Conservation (phyloP, 768 basidiomycete species). For the Coprinellus micaceus region DNA sequence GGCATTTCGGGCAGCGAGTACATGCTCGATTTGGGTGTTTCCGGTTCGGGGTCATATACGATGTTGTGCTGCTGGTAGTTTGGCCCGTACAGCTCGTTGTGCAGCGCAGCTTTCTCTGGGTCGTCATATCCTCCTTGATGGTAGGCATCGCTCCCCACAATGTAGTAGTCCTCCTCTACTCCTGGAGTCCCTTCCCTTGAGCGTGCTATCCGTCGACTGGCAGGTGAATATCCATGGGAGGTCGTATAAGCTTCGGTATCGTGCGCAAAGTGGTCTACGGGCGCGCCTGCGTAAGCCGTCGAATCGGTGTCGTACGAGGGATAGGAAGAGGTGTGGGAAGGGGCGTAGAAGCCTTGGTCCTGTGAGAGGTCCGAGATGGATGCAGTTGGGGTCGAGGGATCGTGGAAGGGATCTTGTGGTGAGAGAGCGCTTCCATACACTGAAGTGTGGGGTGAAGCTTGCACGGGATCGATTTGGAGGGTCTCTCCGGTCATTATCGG, state of each 20-base stretch:
- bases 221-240: conserved; percentile 45
- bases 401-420: conserved; percentile 26
- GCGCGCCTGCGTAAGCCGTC: conserved; percentile 30
- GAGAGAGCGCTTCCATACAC: neutral
- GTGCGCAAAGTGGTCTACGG: conserved; percentile 56
- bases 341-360: conserved; percentile 33
- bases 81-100: conserved; percentile 20
- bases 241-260: conserved; percentile 71
- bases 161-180: too few relatives aligned
- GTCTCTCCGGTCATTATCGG: conserved; percentile 68
- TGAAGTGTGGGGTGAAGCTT: neutral
- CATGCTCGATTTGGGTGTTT: conserved; percentile 38
- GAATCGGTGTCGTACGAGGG: conserved; percentile 26
- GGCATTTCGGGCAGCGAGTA: conserved; percentile 49
- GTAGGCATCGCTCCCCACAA: conserved; percentile 51
- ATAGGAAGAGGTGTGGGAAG: conserved; percentile 29
- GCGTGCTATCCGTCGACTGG: conserved; percentile 47
- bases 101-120: conserved; percentile 37
- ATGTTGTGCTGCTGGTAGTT: conserved; percentile 22
- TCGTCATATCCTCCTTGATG: conserved; percentile 47
- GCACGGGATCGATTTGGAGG: conserved; percentile 40
- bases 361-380: conserved; percentile 32
- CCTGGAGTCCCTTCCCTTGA: conserved; percentile 68
- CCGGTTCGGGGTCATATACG: conserved; percentile 40
- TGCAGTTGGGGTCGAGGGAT: conserved; percentile 21